Percentiles rank a stretch among this genome's conserved stretches.
phyloP scores from a whole-genome alignment of 108 stramenopile genomes.

The Fragilaria radians region DNA sequence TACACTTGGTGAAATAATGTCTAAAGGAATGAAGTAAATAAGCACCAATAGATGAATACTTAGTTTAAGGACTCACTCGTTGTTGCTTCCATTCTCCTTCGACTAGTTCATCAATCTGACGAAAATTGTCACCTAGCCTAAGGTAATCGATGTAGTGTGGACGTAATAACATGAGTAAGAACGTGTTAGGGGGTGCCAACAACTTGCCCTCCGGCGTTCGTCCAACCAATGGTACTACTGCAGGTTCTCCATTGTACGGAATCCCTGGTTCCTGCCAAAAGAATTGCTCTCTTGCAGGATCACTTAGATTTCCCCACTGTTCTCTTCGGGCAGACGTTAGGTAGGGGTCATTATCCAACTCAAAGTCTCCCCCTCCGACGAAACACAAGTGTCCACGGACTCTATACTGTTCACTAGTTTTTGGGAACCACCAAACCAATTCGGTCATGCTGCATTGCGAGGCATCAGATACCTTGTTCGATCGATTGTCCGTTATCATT shows the following conservation, averaged over 20 bases:
- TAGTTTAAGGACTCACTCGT: conserved; percentile 38
- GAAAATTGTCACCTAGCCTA: conserved; percentile 70
- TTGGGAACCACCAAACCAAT: conserved; percentile 87
- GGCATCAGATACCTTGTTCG: conserved; percentile 46
- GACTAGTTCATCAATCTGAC: conserved; percentile 48
- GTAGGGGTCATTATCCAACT: conserved; percentile 20
- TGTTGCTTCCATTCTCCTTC: conserved; percentile 12
- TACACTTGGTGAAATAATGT: too few species aligned
- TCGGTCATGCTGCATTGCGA: conserved; percentile 35
- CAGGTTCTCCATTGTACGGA: conserved; percentile 15
- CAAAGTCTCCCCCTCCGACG: conserved; percentile 43
- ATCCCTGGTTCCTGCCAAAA: conserved; percentile 47
- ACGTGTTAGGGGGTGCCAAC: conserved; percentile 63
- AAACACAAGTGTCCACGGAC: conserved; percentile 61
- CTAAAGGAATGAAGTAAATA: too few species aligned
- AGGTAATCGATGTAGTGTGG: conserved; percentile 72
- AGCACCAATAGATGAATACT: too few species aligned
- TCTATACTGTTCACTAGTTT: conserved; percentile 83
- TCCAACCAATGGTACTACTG: conserved; percentile 44
- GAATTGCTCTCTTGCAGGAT: conserved; percentile 75
- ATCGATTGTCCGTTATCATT: conserved; percentile 77
- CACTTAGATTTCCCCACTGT: conserved; percentile 75
- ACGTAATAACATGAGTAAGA: conserved; percentile 72
- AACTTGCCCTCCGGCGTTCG: conserved; percentile 67
- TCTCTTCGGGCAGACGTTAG: conserved; percentile 49